Conservation (phyloP, 2,329 filamentous ascomycete species). For the Alternaria sp. region DNA sequence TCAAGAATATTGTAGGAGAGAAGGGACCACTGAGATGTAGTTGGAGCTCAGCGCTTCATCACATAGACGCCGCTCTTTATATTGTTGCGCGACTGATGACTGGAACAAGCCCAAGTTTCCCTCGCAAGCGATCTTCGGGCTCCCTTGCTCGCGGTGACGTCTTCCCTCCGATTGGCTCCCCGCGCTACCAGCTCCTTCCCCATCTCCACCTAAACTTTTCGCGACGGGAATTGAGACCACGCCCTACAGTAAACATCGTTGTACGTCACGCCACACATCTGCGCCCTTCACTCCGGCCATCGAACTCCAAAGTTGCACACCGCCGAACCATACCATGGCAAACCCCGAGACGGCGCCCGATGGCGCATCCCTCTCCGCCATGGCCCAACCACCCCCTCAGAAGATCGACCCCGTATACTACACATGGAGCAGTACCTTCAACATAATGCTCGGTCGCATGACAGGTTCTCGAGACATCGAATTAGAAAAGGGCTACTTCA, state of each 20-base stretch:
- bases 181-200: conserved; percentile 16
- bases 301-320: not conserved
- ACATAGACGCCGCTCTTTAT: not conserved
- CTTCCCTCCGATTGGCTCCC: conserved; percentile 37
- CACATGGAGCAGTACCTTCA: conserved; percentile 86
- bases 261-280: conserved; percentile 16
- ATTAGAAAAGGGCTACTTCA: conserved; percentile 70
- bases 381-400: conserved; percentile 27
- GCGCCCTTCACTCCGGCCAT: not conserved
- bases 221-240: conserved; percentile 25
- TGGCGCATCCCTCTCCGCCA: conserved; percentile 36
- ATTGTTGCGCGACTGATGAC: conserved; percentile 24
- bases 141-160: conserved; percentile 18
- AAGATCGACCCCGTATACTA: conserved; percentile 54
- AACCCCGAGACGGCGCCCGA: conserved; percentile 39
- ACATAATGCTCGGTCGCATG: conserved; percentile 74
- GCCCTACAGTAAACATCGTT: conserved; percentile 15
- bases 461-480: conserved; percentile 38
- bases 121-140: conserved; percentile 23
- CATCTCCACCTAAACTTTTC: conserved; percentile 29
- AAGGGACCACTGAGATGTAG: not conserved
- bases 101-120: conserved; percentile 26
- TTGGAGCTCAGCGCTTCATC: not conserved
- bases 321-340: conserved; percentile 29
- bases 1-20: not conserved